These are phyloP conservation scores for Lanmaoa pseudosensibilis DNA, from an alignment of 768 basidiomycete genomes.

Conservation along the genomic window DNA sequence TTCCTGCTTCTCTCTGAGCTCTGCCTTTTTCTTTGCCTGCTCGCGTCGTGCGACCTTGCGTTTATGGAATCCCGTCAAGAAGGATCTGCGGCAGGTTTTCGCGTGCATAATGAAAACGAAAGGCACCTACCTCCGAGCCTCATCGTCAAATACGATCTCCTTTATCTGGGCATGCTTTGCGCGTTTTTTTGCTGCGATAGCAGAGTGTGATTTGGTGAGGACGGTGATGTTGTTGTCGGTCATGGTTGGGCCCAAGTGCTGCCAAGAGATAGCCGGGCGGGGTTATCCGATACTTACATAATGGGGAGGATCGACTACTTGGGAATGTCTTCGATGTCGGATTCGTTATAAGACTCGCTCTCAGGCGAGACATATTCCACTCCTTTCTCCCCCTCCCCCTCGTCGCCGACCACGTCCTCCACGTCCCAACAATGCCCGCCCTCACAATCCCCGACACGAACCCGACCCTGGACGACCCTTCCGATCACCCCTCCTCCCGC, in stretches of 20 bases:
- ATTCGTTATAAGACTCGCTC: slow-evolving; percentile 35
- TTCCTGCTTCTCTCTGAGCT: slow-evolving; percentile 75
- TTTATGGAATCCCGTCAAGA: slow-evolving; percentile 91
- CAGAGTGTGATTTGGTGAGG: slow-evolving; percentile 64
- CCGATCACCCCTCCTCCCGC: not conserved
- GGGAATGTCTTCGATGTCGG: slow-evolving; percentile 27
- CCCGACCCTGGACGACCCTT: slow-evolving; percentile 4
- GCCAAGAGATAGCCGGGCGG: slow-evolving; percentile 3
- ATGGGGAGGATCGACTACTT: slow-evolving; percentile 26
- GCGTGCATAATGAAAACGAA: slow-evolving; percentile 18
- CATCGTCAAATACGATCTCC: slow-evolving; percentile 85
- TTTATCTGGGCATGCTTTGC: slow-evolving; percentile 68
- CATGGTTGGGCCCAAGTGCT: slow-evolving; percentile 22
- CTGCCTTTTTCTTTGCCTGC: slow-evolving; percentile 69
- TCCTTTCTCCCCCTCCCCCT: slow-evolving; percentile 20
- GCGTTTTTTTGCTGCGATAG: slow-evolving; percentile 65
- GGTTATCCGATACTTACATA: slow-evolving; percentile 27
- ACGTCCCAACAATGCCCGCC: slow-evolving; percentile 29
- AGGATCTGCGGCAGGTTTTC: slow-evolving; percentile 56
- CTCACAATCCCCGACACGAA: slow-evolving; percentile 19
- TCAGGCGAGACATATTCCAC: slow-evolving; percentile 34
- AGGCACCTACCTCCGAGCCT: slow-evolving; percentile 62
- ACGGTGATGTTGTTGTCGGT: slow-evolving; percentile 46
- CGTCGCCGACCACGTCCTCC: not conserved
- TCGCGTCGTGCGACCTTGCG: slow-evolving; percentile 85